These are phyloP conservation scores for Debaryomyces sp. DNA, from an alignment of 1,139 yeast species.

Conservation along the genomic window DNA sequence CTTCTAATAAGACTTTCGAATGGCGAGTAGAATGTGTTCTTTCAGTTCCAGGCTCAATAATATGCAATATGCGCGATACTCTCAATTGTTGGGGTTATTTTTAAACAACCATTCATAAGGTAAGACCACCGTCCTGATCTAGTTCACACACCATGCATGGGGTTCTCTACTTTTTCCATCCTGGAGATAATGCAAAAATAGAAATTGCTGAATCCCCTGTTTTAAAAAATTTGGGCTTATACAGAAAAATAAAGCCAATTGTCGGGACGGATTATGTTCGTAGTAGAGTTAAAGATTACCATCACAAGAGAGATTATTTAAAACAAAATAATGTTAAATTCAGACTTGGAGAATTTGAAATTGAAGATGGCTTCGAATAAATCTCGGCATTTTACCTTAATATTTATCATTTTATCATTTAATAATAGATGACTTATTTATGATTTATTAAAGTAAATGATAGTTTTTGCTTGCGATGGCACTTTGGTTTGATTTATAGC, in stretches of 20 bases:
- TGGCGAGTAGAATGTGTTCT: constrained; percentile 33
- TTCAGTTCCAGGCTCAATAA: constrained; percentile 31
- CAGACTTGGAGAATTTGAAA: constrained; percentile 29
- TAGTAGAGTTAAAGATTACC: constrained; percentile 30
- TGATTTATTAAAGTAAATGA: no score
- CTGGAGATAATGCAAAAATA: constrained; percentile 31
- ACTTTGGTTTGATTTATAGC: no score
- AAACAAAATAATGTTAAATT: constrained; percentile 27
- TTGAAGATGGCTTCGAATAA: constrained; percentile 28
- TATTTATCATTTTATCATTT: no score
- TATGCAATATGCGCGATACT: constrained; percentile 31
- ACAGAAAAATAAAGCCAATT: constrained; percentile 24
- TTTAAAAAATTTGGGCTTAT: constrained; percentile 29
- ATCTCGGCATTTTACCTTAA: not conserved
- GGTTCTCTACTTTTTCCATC: constrained; percentile 36
- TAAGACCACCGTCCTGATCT: constrained; percentile 27
- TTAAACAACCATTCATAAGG: constrained; percentile 22
- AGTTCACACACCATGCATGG: constrained; percentile 30
- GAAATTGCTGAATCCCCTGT: constrained; percentile 35
- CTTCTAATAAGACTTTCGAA: constrained; percentile 26
- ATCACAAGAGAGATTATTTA: constrained; percentile 23
- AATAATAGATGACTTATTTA: no score
- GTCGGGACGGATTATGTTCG: constrained; percentile 34
- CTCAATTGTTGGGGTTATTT: constrained; percentile 27
- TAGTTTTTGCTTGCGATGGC: no score